phyloP scores from a whole-genome alignment of 306 rosid genomes.

The Trichosanthes truncata region DNA sequence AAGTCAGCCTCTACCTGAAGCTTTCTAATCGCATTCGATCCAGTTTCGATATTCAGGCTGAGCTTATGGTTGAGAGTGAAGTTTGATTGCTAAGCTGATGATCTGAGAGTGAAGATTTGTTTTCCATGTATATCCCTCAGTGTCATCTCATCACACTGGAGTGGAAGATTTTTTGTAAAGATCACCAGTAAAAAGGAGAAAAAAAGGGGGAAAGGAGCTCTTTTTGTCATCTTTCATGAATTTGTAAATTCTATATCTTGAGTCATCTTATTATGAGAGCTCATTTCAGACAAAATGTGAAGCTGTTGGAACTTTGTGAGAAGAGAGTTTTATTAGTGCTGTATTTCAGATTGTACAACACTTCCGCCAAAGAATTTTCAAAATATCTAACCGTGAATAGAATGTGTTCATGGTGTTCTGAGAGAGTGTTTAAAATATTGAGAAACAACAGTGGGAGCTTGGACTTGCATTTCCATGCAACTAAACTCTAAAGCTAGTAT shows the following conservation, averaged over 20 bases:
- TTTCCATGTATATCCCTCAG: slow-evolving; percentile 22
- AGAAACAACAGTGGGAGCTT: slow-evolving; percentile 58
- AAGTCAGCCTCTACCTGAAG: slow-evolving; percentile 55
- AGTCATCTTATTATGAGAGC: neutral
- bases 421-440: slow-evolving; percentile 21
- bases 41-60: slow-evolving; percentile 11
- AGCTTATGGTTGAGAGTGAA: slow-evolving; percentile 37
- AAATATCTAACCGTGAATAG: neutral
- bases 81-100: slow-evolving; percentile 16
- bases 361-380: neutral
- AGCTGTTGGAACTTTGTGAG: neutral
- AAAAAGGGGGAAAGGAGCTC: slow-evolving; percentile 4
- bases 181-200: slow-evolving; percentile 10
- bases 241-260: slow-evolving; percentile 3
- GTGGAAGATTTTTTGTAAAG: slow-evolving; percentile 29
- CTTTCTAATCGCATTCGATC: slow-evolving; percentile 29
- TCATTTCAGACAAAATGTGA: neutral
- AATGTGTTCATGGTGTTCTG: slow-evolving; percentile 18
- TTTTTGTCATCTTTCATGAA: neutral
- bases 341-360: neutral
- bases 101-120: slow-evolving; percentile 19
- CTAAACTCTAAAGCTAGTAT: slow-evolving; percentile 67
- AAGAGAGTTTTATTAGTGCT: neutral
- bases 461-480: slow-evolving; percentile 78
- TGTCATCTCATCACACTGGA: slow-evolving; percentile 24